Base-by-base conservation (phyloP, 768 basidiomycete species). In the Gyrodon lividus region DNA sequence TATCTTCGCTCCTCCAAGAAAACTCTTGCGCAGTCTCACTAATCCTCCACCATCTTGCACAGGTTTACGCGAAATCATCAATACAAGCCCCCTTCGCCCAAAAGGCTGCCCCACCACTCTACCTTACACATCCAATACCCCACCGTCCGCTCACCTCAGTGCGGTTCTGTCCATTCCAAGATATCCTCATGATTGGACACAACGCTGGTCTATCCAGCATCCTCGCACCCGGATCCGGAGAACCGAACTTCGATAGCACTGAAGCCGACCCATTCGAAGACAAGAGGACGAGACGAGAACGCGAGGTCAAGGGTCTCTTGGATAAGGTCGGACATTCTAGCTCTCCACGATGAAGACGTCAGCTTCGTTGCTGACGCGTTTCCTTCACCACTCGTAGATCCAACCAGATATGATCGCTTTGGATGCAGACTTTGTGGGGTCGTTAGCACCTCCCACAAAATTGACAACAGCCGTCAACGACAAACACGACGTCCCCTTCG, bases 181-280 rank as follows among this genome's bases (percentile, higher is more conserved):
- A 96, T 69, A 73, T 90, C 24, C 79, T 96, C 19, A 86, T 84
- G 0, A 73, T 95, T 39, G 88, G 91, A 1, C 93, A 95, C 65
- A 64, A 77, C 5, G 75, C 74, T 0, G 96, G 96, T 1, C 73
- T 98, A 16, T 90, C 90, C 4, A 88, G 82, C 37, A 79, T 98
- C 45, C 77, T 98, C 48, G 86, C 98, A 0, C 97, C 97, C 0
- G 96, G 96, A 23, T 74, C 86, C 8, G 97, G 96, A 30, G 95
- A 98, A 68, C 83, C 95, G 41, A 94, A 97, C 75, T 96, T 94
- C 66, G 97, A 99, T 63, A 89, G 87, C 51, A 68, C 78, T 13
- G 97, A 98, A 68, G 91, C 92, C 0, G 95, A 99, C 80, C 93
- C 95, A 3, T 98, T 89, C 72, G 96, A 99, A 70, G 81, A 86